A percentile compares a stretch with the other conserved stretches of the same genome.
phyloP scores from a whole-genome alignment of 257 asterid genomes.

The Mitragyna speciosa region DNA sequence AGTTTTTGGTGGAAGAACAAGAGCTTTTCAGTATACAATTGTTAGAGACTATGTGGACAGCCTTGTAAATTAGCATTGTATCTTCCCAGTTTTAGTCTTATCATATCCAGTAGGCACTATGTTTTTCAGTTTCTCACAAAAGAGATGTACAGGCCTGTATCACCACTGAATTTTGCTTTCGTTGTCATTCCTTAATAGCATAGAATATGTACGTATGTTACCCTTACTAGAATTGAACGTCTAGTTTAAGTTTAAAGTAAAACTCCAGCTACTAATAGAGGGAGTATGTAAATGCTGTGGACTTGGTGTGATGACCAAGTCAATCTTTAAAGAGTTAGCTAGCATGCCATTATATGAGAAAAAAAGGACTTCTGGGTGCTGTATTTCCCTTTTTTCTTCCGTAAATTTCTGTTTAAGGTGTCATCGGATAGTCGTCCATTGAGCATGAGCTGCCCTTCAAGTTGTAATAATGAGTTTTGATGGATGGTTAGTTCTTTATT shows the following conservation, averaged over 20 bases:
- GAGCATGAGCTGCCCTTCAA: neutral
- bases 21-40: slow-evolving; percentile 32
- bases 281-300: neutral
- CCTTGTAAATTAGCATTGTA: slow-evolving; percentile 17
- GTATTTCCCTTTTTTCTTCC: neutral
- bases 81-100: neutral
- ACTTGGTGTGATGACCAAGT: neutral
- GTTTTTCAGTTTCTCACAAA: neutral
- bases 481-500: neutral
- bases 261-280: neutral
- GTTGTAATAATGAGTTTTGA: no score
- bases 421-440: neutral
- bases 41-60: neutral
- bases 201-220: neutral
- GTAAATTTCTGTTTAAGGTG: neutral
- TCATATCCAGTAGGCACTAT: neutral
- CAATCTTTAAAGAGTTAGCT: neutral
- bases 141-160: slow-evolving; percentile 20
- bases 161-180: slow-evolving; percentile 1
- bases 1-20: slow-evolving; percentile 39
- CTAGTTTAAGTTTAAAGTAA: neutral
- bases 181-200: neutral
- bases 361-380: neutral
- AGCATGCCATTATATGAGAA: neutral
- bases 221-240: neutral